Evolutionary conservation across 2,329 filamentous ascomycete genomes (phyloP).

Genomic region (Calonectria henricotiae): DNA sequence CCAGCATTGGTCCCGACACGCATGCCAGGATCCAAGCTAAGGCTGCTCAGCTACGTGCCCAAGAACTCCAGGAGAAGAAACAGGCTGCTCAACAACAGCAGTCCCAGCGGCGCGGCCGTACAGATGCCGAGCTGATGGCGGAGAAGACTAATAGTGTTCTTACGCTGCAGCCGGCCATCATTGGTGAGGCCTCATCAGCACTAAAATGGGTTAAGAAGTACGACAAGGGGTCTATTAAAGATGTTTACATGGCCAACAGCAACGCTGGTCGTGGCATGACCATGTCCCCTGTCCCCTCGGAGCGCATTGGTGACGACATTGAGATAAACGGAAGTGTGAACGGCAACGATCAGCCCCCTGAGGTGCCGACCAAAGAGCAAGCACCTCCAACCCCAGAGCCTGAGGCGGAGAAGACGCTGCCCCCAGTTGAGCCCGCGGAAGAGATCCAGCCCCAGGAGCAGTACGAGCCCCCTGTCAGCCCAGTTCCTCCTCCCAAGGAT

Average conservation of each 20-base stretch:
- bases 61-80: slow-evolving; percentile 74
- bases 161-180: slow-evolving; percentile 87
- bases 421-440: slow-evolving; percentile 32
- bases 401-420: slow-evolving; percentile 41
- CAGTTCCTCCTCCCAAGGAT: slow-evolving; percentile 51
- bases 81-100: slow-evolving; percentile 60
- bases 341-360: slow-evolving; percentile 55
- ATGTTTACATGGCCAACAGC: slow-evolving; percentile 86
- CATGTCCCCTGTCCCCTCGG: slow-evolving; percentile 57
- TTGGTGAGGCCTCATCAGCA: slow-evolving; percentile 90
- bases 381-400: slow-evolving; percentile 45
- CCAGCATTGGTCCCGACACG: slow-evolving; percentile 90
- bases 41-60: slow-evolving; percentile 85
- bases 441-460: slow-evolving; percentile 33
- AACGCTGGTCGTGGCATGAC: slow-evolving; percentile 78
- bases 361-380: slow-evolving; percentile 62
- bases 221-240: slow-evolving; percentile 88
- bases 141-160: slow-evolving; percentile 91
- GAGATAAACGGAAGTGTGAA: slow-evolving; percentile 38
- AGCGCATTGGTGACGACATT: slow-evolving; percentile 51
- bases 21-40: slow-evolving; percentile 95
- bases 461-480: slow-evolving; percentile 38
- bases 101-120: slow-evolving; percentile 68
- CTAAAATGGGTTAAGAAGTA: slow-evolving; percentile 98
- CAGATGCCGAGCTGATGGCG: slow-evolving; percentile 71